Conservation (phyloP, 2,329 filamentous ascomycete genomes). For the Phaeosphaeria sp. region DNA sequence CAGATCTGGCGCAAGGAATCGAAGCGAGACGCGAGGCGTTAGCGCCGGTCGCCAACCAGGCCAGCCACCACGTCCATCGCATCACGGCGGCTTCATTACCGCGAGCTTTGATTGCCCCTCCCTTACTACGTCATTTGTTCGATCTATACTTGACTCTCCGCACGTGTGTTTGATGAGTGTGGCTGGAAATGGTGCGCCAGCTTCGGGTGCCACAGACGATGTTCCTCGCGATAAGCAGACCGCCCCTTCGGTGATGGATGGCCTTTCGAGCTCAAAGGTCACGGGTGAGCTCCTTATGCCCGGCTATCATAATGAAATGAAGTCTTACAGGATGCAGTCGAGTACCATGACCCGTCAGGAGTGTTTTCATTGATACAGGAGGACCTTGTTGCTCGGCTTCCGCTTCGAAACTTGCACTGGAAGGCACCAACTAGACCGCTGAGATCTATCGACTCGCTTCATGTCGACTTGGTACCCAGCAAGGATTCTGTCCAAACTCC, state of each 20-base stretch:
- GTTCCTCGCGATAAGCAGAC: constrained; percentile 35
- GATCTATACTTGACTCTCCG: constrained; percentile 7
- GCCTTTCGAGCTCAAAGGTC: constrained; percentile 57
- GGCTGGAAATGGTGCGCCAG: constrained; percentile 47
- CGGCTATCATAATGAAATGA: background rate
- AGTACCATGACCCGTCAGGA: constrained; percentile 93
- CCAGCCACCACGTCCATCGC: constrained; percentile 30
- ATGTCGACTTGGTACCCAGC: constrained; percentile 81
- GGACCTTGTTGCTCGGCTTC: constrained; percentile 78
- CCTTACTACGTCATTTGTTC: constrained; percentile 9
- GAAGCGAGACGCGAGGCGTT: constrained; percentile 18
- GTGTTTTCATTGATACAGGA: constrained; percentile 83
- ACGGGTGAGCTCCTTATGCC: constrained; percentile 48
- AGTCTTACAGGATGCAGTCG: constrained; percentile 65
- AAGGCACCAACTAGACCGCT: constrained; percentile 91
- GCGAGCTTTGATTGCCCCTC: constrained; percentile 28
- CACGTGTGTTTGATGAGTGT: constrained; percentile 41
- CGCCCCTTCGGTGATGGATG: constrained; percentile 48
- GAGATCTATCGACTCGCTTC: constrained; percentile 90
- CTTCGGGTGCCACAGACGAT: constrained; percentile 45
- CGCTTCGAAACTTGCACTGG: constrained; percentile 93
- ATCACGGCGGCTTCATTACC: constrained; percentile 19
- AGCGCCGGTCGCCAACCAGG: constrained; percentile 17
- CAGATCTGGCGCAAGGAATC: background rate
- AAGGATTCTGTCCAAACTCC: constrained; percentile 55